Evolutionary conservation across 2,329 filamentous ascomycete genomes (phyloP), one percentile per base, ranked within the genome.

Genomic region (Alternaria sp.): DNA sequence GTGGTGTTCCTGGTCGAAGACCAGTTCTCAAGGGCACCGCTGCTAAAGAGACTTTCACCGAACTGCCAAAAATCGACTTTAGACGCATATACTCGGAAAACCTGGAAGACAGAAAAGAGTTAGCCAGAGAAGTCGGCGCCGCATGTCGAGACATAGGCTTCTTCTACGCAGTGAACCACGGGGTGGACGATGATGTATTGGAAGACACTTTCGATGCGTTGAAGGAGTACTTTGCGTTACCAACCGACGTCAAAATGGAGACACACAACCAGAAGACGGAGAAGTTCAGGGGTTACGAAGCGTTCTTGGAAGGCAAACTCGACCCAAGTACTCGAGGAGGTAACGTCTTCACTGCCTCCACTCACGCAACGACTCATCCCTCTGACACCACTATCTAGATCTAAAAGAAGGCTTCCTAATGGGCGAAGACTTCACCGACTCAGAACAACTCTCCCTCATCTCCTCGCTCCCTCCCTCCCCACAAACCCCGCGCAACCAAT

Each of bases 321-420:
- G 77, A 80, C 65, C 74, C 74, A 8, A 75, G 70, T 21, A 80
- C 76, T 3, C 67, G 74, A 59, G 78, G 76, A 54, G 78, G 72
- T 75, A 61, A 32, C 10, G 13, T 64, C 60, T 12, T 15, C 28
- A 45, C n/a, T 12, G 13, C 12, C 7, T 19, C 12, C 43, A 28
- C 7, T 32, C 28, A 10, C 21, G 13, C 12, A 17, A 15, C n/a
- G 17, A 17, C 26, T 12, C 30, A 5, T 12, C 15, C 13, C 32
- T 40, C 43, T 57, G 17, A 36, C 47, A 64, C 30, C 60, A 43
- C 5, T 10, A 32, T 11, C 10, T 17, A 77, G 75, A 77, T 57
- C 68, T 78, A 28, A 77, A 77, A 71, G 74, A 77, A 74, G 75
- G 75, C 49, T 78, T 77, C 54, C 70, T 76, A 13, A 77, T 78